Evolutionary conservation across 2,329 filamentous ascomycete species (phyloP).

Genomic region (Aspergillus ochraceoroseus): DNA sequence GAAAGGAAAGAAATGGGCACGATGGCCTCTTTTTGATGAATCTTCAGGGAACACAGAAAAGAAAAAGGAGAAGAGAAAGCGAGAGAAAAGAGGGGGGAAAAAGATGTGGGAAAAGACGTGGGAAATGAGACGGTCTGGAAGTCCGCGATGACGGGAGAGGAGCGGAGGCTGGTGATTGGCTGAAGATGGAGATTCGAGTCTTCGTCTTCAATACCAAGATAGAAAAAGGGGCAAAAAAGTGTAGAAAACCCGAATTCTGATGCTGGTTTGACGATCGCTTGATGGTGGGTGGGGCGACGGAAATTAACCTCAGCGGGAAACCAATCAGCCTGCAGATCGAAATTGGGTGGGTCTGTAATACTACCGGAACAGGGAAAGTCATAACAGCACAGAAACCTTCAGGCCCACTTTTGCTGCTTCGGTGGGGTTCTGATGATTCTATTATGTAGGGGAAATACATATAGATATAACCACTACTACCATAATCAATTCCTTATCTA

Average conservation of each 20-base stretch:
- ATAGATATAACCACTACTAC: too few relatives aligned
- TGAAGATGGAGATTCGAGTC: conserved; percentile 10
- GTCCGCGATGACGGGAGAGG: conserved; percentile 5
- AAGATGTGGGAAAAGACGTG: conserved; percentile 12
- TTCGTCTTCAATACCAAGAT: background rate
- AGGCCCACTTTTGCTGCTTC: conserved; percentile 5
- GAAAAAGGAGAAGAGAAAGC: conserved; percentile 11
- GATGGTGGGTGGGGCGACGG: conserved; percentile 1
- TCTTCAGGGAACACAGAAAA: conserved; percentile 14
- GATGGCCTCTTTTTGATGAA: conserved; percentile 20
- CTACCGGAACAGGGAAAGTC: background rate
- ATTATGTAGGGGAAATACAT: too few relatives aligned
- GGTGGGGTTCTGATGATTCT: conserved; percentile 5
- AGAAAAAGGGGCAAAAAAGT: conserved; percentile 3
- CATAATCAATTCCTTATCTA: too few relatives aligned
- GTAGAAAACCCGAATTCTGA: conserved; percentile 2
- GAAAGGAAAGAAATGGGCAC: conserved; percentile 17
- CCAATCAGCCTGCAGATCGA: background rate
- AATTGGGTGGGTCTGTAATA: background rate
- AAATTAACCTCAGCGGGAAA: conserved; percentile 3
- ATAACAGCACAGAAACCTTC: conserved; percentile 4
- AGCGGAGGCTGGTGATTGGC: conserved; percentile 12
- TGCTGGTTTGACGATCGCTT: conserved; percentile 4
- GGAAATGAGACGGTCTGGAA: conserved; percentile 12
- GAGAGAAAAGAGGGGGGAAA: conserved; percentile 9